Base-by-base conservation (phyloP, 2,329 filamentous ascomycete species). In the Westerdykella sp. region DNA sequence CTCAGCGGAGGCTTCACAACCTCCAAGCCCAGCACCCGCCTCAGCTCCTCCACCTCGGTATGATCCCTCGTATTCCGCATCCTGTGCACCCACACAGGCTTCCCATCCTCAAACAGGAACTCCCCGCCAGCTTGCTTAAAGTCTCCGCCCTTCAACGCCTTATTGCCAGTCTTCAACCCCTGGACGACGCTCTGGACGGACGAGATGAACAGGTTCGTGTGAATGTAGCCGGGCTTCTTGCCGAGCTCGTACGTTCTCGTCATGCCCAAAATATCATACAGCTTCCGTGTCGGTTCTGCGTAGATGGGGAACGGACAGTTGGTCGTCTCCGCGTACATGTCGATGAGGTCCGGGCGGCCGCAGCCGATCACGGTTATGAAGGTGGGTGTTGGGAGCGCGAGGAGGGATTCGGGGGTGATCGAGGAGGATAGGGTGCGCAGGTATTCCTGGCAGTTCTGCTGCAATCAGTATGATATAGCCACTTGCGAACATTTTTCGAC, bases 51-150 rank as follows among this genome's bases (percentile, higher is more conserved):
- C 1, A 90, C 72, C 70, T 89, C 85, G 1, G 78, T 77, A 60
- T 94, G 87, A 53, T 90, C 87, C 39, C 87, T 71, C 11, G 86
- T 91, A 44, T 79, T 85, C 59, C 74, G 74, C 87, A 94, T 94
- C 22, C 86, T 75, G 67, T 91, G 85, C 55, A 84, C 89, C 87
- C 87, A 94, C 1, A 79, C 81, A 22, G 87, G 76, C 42, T 70
- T 71, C 67, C 85, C 84, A 56, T 78, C 72, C 56, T 86, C 82
- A 50, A 88, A 88, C n/a, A 90, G 62, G 48, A 89, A 87, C 68
- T 90, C 86, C 10, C 85, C 86, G 18, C 86, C 85, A 2, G 86
- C 81, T 67, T 88, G 83, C 41, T 75, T 72, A 58, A 77, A 73
- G 58, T 86, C 77, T 3, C 85, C 85, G 15, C 77, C 79, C 61